Evolutionary conservation across 1,284 basidiomycete genomes (phyloP).

Genomic region (Amylostereum chailletii): DNA sequence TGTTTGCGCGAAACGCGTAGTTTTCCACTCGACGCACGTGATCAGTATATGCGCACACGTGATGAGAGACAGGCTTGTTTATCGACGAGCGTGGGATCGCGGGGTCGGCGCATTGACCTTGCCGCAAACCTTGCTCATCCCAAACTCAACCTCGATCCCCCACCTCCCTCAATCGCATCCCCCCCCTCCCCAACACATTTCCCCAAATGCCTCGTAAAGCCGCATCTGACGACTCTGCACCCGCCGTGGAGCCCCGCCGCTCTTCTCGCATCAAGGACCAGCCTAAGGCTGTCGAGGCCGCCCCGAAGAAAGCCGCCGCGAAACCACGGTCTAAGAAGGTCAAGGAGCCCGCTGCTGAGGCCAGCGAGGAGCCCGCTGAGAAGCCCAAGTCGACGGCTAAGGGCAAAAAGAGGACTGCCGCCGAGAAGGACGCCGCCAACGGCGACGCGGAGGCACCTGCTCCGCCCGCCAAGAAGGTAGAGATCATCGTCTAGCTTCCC

Average conservation of each 20-base stretch:
- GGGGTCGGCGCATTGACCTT: too few relatives aligned
- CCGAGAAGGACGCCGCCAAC: slow-evolving; percentile 21
- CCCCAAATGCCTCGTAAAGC: slow-evolving; percentile 62
- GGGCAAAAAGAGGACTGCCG: slow-evolving; percentile 45
- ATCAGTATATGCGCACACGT: too few relatives aligned
- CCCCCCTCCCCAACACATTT: slow-evolving; percentile 9
- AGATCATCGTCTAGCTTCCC: slow-evolving; percentile 1
- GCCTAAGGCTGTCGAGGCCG: slow-evolving; percentile 37
- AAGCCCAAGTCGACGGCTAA: slow-evolving; percentile 48
- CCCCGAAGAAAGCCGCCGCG: slow-evolving; percentile 48
- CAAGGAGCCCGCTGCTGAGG: slow-evolving; percentile 19
- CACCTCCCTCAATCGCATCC: slow-evolving; percentile 13
- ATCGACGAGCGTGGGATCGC: too few relatives aligned
- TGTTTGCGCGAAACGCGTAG: too few relatives aligned
- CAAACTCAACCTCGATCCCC: slow-evolving; percentile 2
- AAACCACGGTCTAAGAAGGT: slow-evolving; percentile 56
- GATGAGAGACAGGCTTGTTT: too few relatives aligned
- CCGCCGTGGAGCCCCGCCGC: slow-evolving; percentile 50
- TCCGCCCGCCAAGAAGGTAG: slow-evolving; percentile 26
- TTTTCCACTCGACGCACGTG: too few relatives aligned
- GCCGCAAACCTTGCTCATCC: neutral
- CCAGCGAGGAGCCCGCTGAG: slow-evolving; percentile 21
- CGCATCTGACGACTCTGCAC: slow-evolving; percentile 23
- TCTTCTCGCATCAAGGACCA: slow-evolving; percentile 66
- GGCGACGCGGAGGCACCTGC: slow-evolving; percentile 19